phyloP scores from a whole-genome alignment of 495 filamentous ascomycete genomes.

The Penicillium riverlandense region DNA sequence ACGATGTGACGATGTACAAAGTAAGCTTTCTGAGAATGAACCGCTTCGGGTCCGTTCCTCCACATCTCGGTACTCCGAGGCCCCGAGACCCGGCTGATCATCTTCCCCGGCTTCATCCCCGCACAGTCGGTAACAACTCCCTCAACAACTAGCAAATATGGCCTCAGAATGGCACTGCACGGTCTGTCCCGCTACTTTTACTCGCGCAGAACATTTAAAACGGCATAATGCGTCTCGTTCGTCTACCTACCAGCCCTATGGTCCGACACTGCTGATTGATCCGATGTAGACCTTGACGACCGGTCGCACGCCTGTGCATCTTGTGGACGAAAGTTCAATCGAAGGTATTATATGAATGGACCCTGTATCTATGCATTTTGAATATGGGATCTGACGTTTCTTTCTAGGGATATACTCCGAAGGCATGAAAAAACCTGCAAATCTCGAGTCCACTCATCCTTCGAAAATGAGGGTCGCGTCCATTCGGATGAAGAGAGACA shows the following conservation, averaged over 20 bases:
- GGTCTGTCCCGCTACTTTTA: conserved; percentile 11
- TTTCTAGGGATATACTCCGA: conserved; percentile 14
- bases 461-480: neutral
- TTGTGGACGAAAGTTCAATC: conserved; percentile 9
- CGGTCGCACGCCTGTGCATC: conserved; percentile 12
- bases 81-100: too few species aligned
- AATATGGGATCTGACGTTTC: neutral
- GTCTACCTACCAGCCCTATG: neutral
- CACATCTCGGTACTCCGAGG: too few species aligned
- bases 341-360: conserved; percentile 1
- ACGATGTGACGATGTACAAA: too few species aligned
- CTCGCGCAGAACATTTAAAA: conserved; percentile 19
- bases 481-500: neutral
- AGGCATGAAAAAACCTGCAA: conserved; percentile 22
- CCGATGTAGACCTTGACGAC: conserved; percentile 8
- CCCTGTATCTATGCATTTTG: neutral
- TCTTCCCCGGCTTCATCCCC: too few species aligned
- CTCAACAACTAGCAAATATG: too few species aligned
- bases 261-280: neutral
- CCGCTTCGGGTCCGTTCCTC: too few species aligned
- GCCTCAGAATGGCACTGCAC: conserved; percentile 8
- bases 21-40: too few species aligned
- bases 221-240: conserved; percentile 18
- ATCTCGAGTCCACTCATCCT: neutral
- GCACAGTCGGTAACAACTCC: too few species aligned